A percentile compares a stretch with the other conserved stretches of the same genome.
Conservation (phyloP, 495 filamentous ascomycete genomes). For the Penicillium coffeae region DNA sequence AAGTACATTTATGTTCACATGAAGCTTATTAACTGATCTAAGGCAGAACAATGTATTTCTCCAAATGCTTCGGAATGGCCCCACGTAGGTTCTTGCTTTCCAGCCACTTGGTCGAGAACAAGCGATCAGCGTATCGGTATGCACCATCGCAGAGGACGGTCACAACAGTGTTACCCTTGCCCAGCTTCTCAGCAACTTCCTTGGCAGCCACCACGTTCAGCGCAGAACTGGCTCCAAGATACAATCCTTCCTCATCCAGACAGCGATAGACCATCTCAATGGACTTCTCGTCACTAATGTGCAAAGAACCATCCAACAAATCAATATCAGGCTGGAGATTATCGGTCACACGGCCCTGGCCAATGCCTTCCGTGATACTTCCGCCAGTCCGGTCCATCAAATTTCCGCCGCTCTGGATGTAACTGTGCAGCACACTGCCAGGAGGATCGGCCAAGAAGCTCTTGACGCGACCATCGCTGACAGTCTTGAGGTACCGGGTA, state of each 20-base stretch:
- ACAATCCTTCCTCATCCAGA: slow-evolving; percentile 93
- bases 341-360: slow-evolving; percentile 93
- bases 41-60: slow-evolving; percentile 89
- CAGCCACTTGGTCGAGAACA: slow-evolving; percentile 90
- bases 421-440: slow-evolving; percentile 86
- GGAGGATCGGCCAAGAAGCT: slow-evolving; percentile 90
- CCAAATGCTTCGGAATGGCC: slow-evolving; percentile 79
- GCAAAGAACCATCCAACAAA: slow-evolving; percentile 78
- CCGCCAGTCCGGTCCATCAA: slow-evolving; percentile 76
- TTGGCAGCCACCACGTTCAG: slow-evolving; percentile 94
- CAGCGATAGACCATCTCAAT: slow-evolving; percentile 98
- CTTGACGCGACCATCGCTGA: slow-evolving; percentile 76
- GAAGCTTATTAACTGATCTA: too few relatives aligned
- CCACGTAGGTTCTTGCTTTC: slow-evolving; percentile 74
- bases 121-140: slow-evolving; percentile 88
- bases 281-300: slow-evolving; percentile 86
- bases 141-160: slow-evolving; percentile 94
- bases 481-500: slow-evolving; percentile 84
- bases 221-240: slow-evolving; percentile 88
- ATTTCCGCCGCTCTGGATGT: slow-evolving; percentile 81
- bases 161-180: slow-evolving; percentile 85
- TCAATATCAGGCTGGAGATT: slow-evolving; percentile 84
- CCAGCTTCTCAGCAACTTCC: slow-evolving; percentile 87
- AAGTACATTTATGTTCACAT: too few relatives aligned
- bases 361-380: slow-evolving; percentile 96